Percentiles rank a stretch among this genome's conserved stretches.
phyloP scores from a whole-genome alignment of 73 alveolate genomes.

The Urostyla sp. region DNA sequence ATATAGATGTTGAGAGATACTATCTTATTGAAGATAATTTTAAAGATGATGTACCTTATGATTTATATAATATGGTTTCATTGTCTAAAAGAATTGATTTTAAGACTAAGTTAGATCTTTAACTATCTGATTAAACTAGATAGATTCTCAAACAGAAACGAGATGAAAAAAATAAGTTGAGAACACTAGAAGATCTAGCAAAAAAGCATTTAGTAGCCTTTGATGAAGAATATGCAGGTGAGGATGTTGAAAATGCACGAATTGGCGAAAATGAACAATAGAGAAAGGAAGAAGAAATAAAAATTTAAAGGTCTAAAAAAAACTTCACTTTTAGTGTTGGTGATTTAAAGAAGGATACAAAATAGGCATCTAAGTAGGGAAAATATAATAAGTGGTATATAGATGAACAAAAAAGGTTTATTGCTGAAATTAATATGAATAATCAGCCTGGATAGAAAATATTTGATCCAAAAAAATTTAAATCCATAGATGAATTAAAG shows the following conservation, averaged over 20 bases:
- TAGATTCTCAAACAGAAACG: neutral
- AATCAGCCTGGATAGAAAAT: conserved; percentile 38
- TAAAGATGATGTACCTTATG: conserved; percentile 71
- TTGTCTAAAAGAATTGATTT: conserved; percentile 53
- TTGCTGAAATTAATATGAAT: conserved; percentile 18
- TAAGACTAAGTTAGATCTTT: conserved; percentile 6
- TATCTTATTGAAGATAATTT: conserved; percentile 45
- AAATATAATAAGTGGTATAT: conserved; percentile 50
- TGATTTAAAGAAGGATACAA: too few relatives aligned
- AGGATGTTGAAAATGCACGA: too few relatives aligned
- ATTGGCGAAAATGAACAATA: too few relatives aligned
- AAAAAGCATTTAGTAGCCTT: conserved; percentile 32
- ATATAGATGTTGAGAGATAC: conserved; percentile 44
- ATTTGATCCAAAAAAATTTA: conserved; percentile 19
- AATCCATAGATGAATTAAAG: conserved; percentile 1
- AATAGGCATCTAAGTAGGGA: too few relatives aligned
- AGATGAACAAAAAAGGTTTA: conserved; percentile 4
- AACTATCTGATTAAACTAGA: neutral
- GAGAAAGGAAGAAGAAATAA: too few relatives aligned
- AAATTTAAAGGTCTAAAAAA: too few relatives aligned
- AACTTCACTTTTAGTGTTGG: too few relatives aligned
- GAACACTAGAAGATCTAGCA: conserved; percentile 5
- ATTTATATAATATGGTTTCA: conserved; percentile 63
- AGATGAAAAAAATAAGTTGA: conserved; percentile 16
- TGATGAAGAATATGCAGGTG: too few relatives aligned